phyloP scores from a whole-genome alignment of 768 basidiomycete species.

The Hericium erinaceus region DNA sequence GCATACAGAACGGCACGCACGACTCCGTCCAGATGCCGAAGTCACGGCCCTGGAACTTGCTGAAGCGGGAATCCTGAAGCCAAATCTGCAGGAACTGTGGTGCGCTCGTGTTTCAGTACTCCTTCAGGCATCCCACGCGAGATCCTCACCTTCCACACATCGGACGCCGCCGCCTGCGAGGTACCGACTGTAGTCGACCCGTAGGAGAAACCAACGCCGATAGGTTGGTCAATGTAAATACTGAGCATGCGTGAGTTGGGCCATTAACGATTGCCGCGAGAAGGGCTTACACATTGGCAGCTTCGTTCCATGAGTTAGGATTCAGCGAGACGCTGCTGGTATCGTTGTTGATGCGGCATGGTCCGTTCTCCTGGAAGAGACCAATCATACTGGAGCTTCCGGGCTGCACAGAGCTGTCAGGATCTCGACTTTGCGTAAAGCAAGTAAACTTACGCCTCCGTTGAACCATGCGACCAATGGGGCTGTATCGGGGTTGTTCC shows the following conservation, averaged over 20 bases:
- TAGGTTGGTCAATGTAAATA: slow-evolving; percentile 55
- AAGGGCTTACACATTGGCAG: slow-evolving; percentile 33
- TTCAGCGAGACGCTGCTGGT: slow-evolving; percentile 46
- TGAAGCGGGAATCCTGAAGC: slow-evolving; percentile 44
- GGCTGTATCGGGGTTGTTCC: slow-evolving; percentile 50
- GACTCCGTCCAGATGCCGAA: slow-evolving; percentile 62
- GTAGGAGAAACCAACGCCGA: slow-evolving; percentile 56
- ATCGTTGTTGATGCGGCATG: slow-evolving; percentile 63
- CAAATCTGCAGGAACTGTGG: slow-evolving; percentile 50
- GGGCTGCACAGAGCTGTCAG: slow-evolving; percentile 16
- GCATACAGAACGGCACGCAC: slow-evolving; percentile 3
- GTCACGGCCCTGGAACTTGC: slow-evolving; percentile 33
- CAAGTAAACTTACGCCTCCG: slow-evolving; percentile 29
- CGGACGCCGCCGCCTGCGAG: slow-evolving; percentile 43
- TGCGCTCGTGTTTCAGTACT: background rate
- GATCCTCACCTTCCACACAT: slow-evolving; percentile 35
- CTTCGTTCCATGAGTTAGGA: slow-evolving; percentile 50
- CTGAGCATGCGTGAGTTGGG: slow-evolving; percentile 6
- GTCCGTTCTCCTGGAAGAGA: slow-evolving; percentile 87
- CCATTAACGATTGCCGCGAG: background rate
- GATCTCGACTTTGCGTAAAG: background rate
- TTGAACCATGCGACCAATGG: slow-evolving; percentile 65
- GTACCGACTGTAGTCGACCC: slow-evolving; percentile 40
- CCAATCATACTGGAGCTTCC: slow-evolving; percentile 51
- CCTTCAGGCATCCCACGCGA: background rate